Percentiles rank a stretch among this genome's conserved stretches.
These are phyloP conservation scores for Trypanosoma boissoni DNA, from an alignment of 208 protist species.

Conservation along the genomic window DNA sequence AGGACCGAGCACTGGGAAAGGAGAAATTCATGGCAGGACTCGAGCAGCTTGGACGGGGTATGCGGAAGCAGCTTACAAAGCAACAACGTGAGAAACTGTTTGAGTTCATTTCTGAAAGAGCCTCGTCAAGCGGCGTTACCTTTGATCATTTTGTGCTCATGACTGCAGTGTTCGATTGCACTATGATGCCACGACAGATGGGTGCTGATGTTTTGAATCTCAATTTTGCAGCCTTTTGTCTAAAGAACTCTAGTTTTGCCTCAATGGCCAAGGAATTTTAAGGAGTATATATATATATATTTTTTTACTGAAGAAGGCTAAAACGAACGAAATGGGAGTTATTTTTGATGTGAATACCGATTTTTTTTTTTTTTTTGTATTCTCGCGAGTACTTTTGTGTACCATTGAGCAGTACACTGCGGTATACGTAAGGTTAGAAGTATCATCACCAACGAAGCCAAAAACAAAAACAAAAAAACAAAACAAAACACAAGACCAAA, in stretches of 20 bases:
- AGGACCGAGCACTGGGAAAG: constrained; percentile 49
- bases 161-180: constrained; percentile 68
- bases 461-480: not conserved
- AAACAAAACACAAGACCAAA: not conserved
- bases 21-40: constrained; percentile 72
- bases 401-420: too few species aligned
- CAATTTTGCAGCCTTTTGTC: constrained; percentile 37
- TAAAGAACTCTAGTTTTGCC: constrained; percentile 66
- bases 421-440: too few species aligned
- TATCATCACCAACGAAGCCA: too few species aligned
- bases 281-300: not conserved
- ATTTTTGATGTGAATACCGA: too few species aligned
- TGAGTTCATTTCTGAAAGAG: constrained; percentile 53
- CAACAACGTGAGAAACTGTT: constrained; percentile 75
- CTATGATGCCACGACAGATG: constrained; percentile 21
- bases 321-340: too few species aligned
- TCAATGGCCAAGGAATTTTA: constrained; percentile 20
- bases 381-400: too few species aligned
- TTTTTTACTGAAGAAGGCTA: too few species aligned
- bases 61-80: constrained; percentile 77
- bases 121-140: constrained; percentile 33
- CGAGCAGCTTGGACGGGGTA: constrained; percentile 62
- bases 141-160: constrained; percentile 71
- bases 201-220: constrained; percentile 40
- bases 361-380: too few species aligned